Evolutionary conservation across 768 basidiomycete genomes (phyloP), one percentile per base, ranked within the genome.

Genomic region (Mycena haematopus): DNA sequence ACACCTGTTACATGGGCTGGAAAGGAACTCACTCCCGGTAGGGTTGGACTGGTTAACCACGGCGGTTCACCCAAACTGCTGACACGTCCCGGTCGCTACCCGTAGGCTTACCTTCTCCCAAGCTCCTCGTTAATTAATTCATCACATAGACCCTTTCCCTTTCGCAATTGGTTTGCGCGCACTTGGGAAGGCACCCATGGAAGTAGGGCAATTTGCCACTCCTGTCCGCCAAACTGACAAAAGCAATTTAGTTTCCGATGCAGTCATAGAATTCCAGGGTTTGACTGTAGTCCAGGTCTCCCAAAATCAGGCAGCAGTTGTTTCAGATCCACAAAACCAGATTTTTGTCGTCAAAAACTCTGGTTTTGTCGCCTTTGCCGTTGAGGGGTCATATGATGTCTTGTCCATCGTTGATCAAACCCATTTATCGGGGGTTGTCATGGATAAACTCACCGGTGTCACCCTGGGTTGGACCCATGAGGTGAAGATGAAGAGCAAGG

Each of bases 131-230:
- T 29, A 24, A 45, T 14, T 22, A 40, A 52, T 15, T 31, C 29
- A 9, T 29, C 46, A 51, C 13, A 8, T 38, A 62, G 60, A 22
- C 65, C 65, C 0, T 87, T 87, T 72, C 91, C 91, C 13, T 77
- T 91, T 51, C 80, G 90, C 3, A 93, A 93, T 65, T 93, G 92
- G 92, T 93, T 91, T 90, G 91, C 91, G 4, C 82, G 92, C 17
- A 72, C 78, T n/a, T 93, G 86, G 84, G 71, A 74, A 56, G 92
- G 91, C 19, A 87, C 84, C 3, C 83, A 82, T 70, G 90, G 90
- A 69, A 73, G 90, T 90, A 71, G 67, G 88, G 79, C 8, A 56
- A 27, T 5, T 27, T 45, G 21, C n/a, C n/a, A 40, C 15, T 51
- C 40, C 33, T 33, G 19, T 35, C 1, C 63, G 21, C n/a, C 27